A percentile compares a stretch with the other conserved stretches of the same genome.
Evolutionary conservation across 2,329 filamentous ascomycete genomes (phyloP).

Genomic region (Alternaria alternata): DNA sequence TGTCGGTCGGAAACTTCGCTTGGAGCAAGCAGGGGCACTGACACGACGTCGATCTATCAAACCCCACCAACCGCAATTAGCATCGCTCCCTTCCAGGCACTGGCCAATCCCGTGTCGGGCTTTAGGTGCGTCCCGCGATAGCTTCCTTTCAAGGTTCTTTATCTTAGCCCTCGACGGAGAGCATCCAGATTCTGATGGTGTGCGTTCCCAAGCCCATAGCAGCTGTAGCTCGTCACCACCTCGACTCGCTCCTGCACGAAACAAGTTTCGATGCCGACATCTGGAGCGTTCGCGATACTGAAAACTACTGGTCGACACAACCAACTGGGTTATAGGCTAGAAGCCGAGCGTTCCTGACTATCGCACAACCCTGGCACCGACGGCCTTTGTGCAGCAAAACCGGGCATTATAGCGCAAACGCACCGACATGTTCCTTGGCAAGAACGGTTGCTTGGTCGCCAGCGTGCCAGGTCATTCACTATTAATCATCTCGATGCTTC

Average conservation of each 20-base stretch:
- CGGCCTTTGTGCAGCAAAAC: slow-evolving; percentile 29
- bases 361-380: slow-evolving; percentile 27
- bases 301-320: slow-evolving; percentile 1
- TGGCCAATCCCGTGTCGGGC: slow-evolving; percentile 41
- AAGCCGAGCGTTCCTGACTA: slow-evolving; percentile 25
- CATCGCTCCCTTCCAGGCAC: slow-evolving; percentile 26
- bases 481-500: slow-evolving; percentile 33
- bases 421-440: slow-evolving; percentile 38
- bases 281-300: neutral
- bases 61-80: slow-evolving; percentile 26
- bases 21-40: slow-evolving; percentile 31
- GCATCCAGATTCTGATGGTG: slow-evolving; percentile 10
- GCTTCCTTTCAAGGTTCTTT: slow-evolving; percentile 27
- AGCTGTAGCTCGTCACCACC: neutral
- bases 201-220: slow-evolving; percentile 12
- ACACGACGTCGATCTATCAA: slow-evolving; percentile 40
- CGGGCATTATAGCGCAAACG: slow-evolving; percentile 21
- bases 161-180: slow-evolving; percentile 20
- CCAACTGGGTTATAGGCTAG: slow-evolving; percentile 8
- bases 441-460: slow-evolving; percentile 40
- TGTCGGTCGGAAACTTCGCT: slow-evolving; percentile 31
- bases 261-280: slow-evolving; percentile 3
- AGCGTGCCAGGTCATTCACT: slow-evolving; percentile 41
- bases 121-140: slow-evolving; percentile 43
- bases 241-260: slow-evolving; percentile 6